Percentiles rank a stretch among this genome's conserved stretches.
These are phyloP conservation scores for Fusarium zealandicum DNA, from an alignment of 2,329 filamentous ascomycete species.

Conservation along the genomic window DNA sequence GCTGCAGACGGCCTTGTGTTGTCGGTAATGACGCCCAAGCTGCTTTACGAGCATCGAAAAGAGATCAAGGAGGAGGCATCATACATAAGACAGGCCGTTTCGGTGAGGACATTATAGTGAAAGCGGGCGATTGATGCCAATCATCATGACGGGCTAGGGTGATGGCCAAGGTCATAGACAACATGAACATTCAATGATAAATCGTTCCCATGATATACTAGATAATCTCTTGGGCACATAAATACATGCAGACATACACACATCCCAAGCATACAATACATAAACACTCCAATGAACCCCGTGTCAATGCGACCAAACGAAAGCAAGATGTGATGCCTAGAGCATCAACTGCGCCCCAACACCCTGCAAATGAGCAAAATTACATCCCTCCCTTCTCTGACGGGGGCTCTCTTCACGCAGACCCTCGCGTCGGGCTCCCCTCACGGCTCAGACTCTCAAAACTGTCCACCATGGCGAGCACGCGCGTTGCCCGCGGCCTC, in stretches of 20 bases:
- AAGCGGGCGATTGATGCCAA: background rate
- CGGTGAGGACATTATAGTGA: constrained; percentile 1
- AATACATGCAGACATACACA: constrained; percentile 20
- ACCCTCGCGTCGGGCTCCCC: constrained; percentile 46
- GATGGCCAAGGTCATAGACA: background rate
- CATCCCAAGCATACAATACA: constrained; percentile 12
- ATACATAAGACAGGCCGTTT: background rate
- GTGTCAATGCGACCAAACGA: background rate
- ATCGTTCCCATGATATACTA: background rate
- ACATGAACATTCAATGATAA: background rate
- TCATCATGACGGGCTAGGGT: too few species aligned
- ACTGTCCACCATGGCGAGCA: constrained; percentile 63
- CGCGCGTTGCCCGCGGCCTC: constrained; percentile 51
- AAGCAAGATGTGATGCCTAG: background rate
- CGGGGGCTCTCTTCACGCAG: too few species aligned
- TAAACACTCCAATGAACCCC: constrained; percentile 3
- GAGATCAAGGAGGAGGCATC: too few species aligned
- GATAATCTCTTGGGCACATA: constrained; percentile 17
- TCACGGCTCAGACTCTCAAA: constrained; percentile 58
- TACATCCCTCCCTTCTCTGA: background rate
- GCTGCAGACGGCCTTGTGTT: background rate
- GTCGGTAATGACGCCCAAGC: constrained; percentile 9
- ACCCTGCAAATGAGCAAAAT: constrained; percentile 23
- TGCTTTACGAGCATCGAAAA: too few species aligned
- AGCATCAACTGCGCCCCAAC: constrained; percentile 29